Evolutionary conservation across 805 yeast species (phyloP).

Genomic region (Saccharomycopsis fibuligera): DNA sequence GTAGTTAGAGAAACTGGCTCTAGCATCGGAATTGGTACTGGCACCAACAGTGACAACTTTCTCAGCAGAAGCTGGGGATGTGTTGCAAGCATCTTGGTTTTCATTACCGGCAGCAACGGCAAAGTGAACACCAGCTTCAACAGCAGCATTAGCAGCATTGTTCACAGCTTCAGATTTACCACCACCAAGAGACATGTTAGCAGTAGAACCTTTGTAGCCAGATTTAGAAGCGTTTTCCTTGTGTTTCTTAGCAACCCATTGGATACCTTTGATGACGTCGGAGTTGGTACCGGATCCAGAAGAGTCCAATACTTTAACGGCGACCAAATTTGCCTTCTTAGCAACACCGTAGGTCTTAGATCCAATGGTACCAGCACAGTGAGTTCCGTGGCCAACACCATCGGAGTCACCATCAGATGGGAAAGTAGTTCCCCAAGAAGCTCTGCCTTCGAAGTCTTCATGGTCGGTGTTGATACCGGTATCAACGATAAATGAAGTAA

Average conservation of each 20-base stretch:
- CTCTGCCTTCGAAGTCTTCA: constrained; percentile 54
- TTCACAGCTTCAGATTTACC: constrained; percentile 51
- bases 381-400: constrained; percentile 61
- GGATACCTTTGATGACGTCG: constrained; percentile 57
- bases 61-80: constrained; percentile 55
- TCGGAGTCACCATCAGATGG: constrained; percentile 44
- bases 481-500: constrained; percentile 49
- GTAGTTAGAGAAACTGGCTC: constrained; percentile 50
- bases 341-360: constrained; percentile 54
- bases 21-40: constrained; percentile 36
- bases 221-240: constrained; percentile 37
- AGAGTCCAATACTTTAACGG: constrained; percentile 53
- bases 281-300: constrained; percentile 56
- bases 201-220: constrained; percentile 64
- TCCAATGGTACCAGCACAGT: constrained; percentile 62
- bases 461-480: constrained; percentile 50
- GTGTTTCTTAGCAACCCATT: constrained; percentile 49
- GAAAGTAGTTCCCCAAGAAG: constrained; percentile 50
- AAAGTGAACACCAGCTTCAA: constrained; percentile 48
- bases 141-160: constrained; percentile 54
- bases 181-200: constrained; percentile 59
- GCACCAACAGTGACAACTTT: constrained; percentile 50
- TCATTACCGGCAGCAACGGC: constrained; percentile 64
- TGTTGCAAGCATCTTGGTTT: constrained; percentile 51
- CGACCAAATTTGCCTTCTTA: constrained; percentile 50